A percentile compares a stretch with the other conserved stretches of the same genome.
Evolutionary conservation across 192 early-diverging fungal species (phyloP).

Genomic region (Jimgerdemannia flammicorona): DNA sequence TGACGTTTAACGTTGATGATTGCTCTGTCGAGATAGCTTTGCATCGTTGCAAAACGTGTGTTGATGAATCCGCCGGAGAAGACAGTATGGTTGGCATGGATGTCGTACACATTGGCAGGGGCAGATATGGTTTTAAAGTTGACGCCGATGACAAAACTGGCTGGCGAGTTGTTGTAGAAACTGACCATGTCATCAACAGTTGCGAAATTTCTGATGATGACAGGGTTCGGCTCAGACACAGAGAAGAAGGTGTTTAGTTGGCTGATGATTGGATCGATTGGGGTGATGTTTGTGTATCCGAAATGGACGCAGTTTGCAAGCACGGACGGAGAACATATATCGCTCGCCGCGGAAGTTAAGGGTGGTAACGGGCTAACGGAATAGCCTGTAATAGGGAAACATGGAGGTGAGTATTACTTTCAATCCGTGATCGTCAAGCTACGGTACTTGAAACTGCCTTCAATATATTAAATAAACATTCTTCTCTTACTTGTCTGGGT

Average conservation of each 20-base stretch:
- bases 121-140: conserved; percentile 22
- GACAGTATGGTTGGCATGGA: conserved; percentile 31
- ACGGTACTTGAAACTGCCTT: too few relatives aligned
- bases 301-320: conserved; percentile 33
- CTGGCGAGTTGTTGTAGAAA: conserved; percentile 26
- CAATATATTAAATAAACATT: too few relatives aligned
- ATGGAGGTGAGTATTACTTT: conserved; percentile 28
- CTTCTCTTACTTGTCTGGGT: neutral
- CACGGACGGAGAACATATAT: conserved; percentile 32
- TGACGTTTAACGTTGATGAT: conserved; percentile 34
- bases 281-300: conserved; percentile 29
- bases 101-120: conserved; percentile 21
- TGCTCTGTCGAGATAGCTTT: conserved; percentile 37
- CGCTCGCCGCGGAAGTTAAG: neutral
- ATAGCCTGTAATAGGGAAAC: conserved; percentile 4
- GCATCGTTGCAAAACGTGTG: conserved; percentile 32
- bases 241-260: conserved; percentile 28
- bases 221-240: conserved; percentile 28
- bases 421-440: neutral
- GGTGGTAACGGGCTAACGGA: neutral
- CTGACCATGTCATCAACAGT: conserved; percentile 24
- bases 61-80: conserved; percentile 14
- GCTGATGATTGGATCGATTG: conserved; percentile 27
- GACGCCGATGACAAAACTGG: conserved; percentile 32
- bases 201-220: conserved; percentile 23